Evolutionary conservation across 257 asterid genomes (phyloP).

Genomic region (Rauvolfia tetraphylla): DNA sequence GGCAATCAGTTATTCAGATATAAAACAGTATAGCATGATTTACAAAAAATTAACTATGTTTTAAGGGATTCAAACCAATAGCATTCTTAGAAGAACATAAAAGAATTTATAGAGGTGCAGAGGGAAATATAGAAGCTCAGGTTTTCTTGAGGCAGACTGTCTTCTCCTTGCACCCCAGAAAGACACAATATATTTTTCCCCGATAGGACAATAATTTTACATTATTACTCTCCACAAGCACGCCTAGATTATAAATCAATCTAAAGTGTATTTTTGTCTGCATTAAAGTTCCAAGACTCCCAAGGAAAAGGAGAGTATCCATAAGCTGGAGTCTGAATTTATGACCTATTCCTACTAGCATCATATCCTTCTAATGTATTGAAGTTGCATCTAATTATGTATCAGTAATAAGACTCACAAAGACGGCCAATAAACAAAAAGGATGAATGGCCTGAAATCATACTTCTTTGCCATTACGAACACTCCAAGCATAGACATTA

Average conservation of each 20-base stretch:
- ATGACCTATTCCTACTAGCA: background rate
- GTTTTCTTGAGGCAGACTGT: background rate
- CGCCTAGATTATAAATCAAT: background rate
- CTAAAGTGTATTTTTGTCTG: background rate
- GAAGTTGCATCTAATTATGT: background rate
- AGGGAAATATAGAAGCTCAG: background rate
- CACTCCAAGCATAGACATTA: constrained; percentile 92
- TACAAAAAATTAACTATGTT: background rate
- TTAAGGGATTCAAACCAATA: background rate
- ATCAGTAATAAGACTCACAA: background rate
- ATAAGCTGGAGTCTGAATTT: background rate
- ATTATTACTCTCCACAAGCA: background rate
- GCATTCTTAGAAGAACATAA: background rate
- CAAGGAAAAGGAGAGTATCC: background rate
- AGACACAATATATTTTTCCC: background rate
- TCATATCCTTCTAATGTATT: background rate
- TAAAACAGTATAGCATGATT: background rate
- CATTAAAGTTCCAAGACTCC: background rate
- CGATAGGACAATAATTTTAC: background rate
- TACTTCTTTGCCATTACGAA: constrained; percentile 95
- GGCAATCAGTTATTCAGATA: background rate
- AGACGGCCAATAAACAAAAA: background rate
- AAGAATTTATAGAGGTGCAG: background rate
- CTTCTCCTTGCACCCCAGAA: background rate
- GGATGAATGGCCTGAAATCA: constrained; percentile 14